Conservation (phyloP, 495 filamentous ascomycete species). For the Chaetomium cochliodes region DNA sequence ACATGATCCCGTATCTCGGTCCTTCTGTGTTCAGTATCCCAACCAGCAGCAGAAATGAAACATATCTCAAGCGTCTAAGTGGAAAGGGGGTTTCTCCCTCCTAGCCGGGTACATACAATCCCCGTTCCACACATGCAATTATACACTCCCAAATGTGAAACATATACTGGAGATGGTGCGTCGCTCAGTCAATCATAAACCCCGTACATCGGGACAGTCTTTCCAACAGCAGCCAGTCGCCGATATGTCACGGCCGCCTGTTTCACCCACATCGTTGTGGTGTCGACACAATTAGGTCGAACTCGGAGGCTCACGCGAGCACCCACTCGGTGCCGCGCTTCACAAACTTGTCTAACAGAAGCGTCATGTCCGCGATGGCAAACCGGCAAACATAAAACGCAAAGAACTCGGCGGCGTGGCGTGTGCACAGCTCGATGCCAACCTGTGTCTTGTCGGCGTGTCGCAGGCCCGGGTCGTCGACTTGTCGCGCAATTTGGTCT, state of each 20-base stretch:
- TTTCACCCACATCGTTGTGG: not conserved
- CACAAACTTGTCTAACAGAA: slow-evolving; percentile 95
- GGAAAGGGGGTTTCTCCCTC: not conserved
- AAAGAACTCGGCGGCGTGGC: slow-evolving; percentile 97
- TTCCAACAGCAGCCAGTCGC: not conserved
- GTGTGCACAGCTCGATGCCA: slow-evolving; percentile 85
- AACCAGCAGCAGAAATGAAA: not conserved
- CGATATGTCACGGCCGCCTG: not conserved
- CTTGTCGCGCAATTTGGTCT: slow-evolving; percentile 97
- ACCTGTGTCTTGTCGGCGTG: slow-evolving; percentile 81
- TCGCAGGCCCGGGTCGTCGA: slow-evolving; percentile 87
- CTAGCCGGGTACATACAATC: not conserved
- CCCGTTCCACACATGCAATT: slow-evolving; percentile 2
- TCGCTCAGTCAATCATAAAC: slow-evolving; percentile 7
- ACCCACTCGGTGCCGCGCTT: slow-evolving; percentile 97
- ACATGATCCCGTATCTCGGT: not conserved
- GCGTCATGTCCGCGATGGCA: slow-evolving; percentile 74
- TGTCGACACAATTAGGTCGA: not conserved
- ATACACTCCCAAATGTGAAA: not conserved
- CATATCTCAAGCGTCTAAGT: slow-evolving; percentile 5
- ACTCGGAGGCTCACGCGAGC: slow-evolving; percentile 38
- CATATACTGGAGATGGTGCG: not conserved
- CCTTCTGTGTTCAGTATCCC: not conserved
- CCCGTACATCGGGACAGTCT: not conserved
- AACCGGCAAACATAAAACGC: slow-evolving; percentile 96